Base-by-base conservation (phyloP, 345 rosid species). In the Brassica carinata region DNA sequence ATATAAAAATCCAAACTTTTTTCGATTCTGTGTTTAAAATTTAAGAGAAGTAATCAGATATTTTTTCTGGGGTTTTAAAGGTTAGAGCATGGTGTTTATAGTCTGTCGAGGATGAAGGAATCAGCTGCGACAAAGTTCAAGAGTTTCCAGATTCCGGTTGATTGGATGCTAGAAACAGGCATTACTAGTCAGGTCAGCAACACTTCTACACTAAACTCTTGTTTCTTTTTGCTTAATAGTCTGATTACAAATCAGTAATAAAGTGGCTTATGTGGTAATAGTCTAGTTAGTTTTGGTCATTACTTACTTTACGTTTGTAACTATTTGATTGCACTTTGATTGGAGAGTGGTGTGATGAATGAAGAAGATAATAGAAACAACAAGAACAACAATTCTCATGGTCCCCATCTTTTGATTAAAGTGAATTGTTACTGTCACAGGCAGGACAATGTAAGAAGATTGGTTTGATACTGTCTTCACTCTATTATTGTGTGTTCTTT, bases 161-260 rank as follows among this genome's bases (percentile, higher is more conserved):
- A 87, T 55, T 96, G 99, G 99, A 91, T 96, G 97, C 94, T 92
- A 18, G 99, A 96, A 78, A 89, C 88, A 23, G 99, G 98, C 62
- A 87, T 92, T 15, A 89, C 88, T 8, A 91, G 88, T 85, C 97
- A 92, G 98, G 99, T 96, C 83, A 79, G 33, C 13, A 17, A 55
- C 45, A 38, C 31, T 19, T 78, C 15, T 55, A 53, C 76, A 15
- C 53, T 51, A n/a, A 4, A 48, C 57, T 43, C 38, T 69, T 69
- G 48, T 0, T 43, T 59, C 14, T 43, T 59, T 43, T 43, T 40
- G 43, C 69, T 77, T 61, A n/a, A 36, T 67, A 2, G 59, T 67
- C 19, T 11, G 55, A 11, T 53, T 48, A 65, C 26, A 18, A 26
- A 5, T 19, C 34, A 63, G 59, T n/a, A 53, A 53, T n/a, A 14